Evolutionary conservation across 2,329 filamentous ascomycete genomes (phyloP).

Genomic region (Xylariaceae sp.): DNA sequence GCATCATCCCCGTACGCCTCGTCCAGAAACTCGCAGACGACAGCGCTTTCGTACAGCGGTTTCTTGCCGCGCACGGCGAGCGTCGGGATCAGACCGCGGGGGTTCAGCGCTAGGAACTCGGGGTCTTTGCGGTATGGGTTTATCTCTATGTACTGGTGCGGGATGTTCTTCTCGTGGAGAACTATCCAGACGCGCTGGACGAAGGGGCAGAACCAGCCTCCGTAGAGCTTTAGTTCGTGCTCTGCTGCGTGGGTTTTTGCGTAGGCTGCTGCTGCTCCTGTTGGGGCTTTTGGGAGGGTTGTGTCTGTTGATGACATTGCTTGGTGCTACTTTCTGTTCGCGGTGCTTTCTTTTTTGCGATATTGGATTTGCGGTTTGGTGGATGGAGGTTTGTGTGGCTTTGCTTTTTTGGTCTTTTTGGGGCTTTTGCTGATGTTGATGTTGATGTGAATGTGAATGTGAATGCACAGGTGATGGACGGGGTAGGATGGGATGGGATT

Average conservation of each 20-base stretch:
- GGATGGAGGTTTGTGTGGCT: neutral
- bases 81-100: conserved; percentile 70
- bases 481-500: too few relatives aligned
- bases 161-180: conserved; percentile 67
- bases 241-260: conserved; percentile 44
- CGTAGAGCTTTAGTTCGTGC: conserved; percentile 61
- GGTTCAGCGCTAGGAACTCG: conserved; percentile 66
- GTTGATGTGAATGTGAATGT: too few relatives aligned
- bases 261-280: conserved; percentile 47
- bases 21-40: conserved; percentile 73
- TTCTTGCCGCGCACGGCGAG: conserved; percentile 49
- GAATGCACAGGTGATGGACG: too few relatives aligned
- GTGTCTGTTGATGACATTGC: conserved; percentile 42
- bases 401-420: neutral
- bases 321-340: too few relatives aligned
- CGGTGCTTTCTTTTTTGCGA: too few relatives aligned
- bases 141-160: conserved; percentile 72
- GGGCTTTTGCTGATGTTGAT: too few relatives aligned
- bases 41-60: conserved; percentile 68
- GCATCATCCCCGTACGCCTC: conserved; percentile 57
- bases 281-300: conserved; percentile 43
- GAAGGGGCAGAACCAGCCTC: conserved; percentile 70
- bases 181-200: conserved; percentile 71
- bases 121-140: conserved; percentile 72
- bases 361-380: too few relatives aligned